These are phyloP conservation scores for Claviceps capensis DNA, from an alignment of 2,329 filamentous ascomycete genomes.

Conservation along the genomic window DNA sequence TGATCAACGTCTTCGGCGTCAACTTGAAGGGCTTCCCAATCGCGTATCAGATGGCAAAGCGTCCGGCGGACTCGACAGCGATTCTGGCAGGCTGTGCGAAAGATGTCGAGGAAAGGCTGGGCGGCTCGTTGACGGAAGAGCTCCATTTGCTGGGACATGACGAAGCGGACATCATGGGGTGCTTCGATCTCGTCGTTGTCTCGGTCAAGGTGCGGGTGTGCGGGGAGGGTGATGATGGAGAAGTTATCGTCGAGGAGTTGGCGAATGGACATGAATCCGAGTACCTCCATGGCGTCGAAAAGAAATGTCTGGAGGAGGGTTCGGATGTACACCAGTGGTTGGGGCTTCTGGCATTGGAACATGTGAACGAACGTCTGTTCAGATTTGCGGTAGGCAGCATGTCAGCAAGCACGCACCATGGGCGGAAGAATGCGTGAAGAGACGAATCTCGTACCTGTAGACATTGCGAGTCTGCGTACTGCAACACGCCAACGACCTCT, in stretches of 20 bases:
- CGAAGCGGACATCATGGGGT: slow-evolving; percentile 58
- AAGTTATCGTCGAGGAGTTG: slow-evolving; percentile 73
- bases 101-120: slow-evolving; percentile 68
- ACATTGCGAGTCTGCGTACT: slow-evolving; percentile 55
- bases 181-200: slow-evolving; percentile 65
- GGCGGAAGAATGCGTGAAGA: not conserved
- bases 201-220: slow-evolving; percentile 55
- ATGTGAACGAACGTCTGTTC: slow-evolving; percentile 55
- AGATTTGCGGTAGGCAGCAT: not conserved
- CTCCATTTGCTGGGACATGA: slow-evolving; percentile 63
- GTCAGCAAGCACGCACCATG: not conserved
- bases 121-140: slow-evolving; percentile 45
- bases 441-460: slow-evolving; percentile 41
- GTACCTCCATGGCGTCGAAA: slow-evolving; percentile 56
- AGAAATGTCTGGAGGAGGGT: slow-evolving; percentile 66
- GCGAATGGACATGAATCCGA: slow-evolving; percentile 55
- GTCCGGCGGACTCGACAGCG: slow-evolving; percentile 77
- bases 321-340: slow-evolving; percentile 72
- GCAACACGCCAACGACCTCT: slow-evolving; percentile 53
- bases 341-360: slow-evolving; percentile 67
- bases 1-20: slow-evolving; percentile 69
- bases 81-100: slow-evolving; percentile 79
- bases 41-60: slow-evolving; percentile 68
- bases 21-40: slow-evolving; percentile 73
- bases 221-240: slow-evolving; percentile 60